Evolutionary conservation across 805 yeast species (phyloP).

Genomic region (Yarrowia phangngaensis): DNA sequence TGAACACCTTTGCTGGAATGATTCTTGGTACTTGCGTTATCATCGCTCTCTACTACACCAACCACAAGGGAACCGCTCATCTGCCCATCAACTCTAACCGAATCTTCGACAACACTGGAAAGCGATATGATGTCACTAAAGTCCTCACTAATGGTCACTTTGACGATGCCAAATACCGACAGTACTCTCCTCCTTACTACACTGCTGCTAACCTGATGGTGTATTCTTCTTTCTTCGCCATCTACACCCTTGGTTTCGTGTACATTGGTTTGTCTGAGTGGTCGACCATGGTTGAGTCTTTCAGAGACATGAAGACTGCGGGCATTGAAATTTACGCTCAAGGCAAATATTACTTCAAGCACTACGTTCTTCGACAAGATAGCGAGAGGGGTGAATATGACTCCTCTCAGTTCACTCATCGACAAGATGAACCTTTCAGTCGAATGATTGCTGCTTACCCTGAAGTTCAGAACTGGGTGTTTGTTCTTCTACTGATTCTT

Average conservation of each 20-base stretch:
- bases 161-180: slow-evolving; percentile 47
- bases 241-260: slow-evolving; percentile 54
- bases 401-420: slow-evolving; percentile 22
- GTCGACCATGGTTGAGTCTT: slow-evolving; percentile 31
- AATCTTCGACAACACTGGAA: slow-evolving; percentile 53
- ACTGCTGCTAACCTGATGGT: slow-evolving; percentile 46
- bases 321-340: slow-evolving; percentile 2
- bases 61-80: slow-evolving; percentile 57
- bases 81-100: slow-evolving; percentile 57
- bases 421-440: slow-evolving; percentile 30
- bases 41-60: slow-evolving; percentile 51
- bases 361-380: background rate
- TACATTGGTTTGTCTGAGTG: slow-evolving; percentile 37
- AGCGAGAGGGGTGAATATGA: background rate
- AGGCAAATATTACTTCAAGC: slow-evolving; percentile 1
- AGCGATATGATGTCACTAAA: slow-evolving; percentile 47
- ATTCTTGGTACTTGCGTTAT: slow-evolving; percentile 48
- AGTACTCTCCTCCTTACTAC: slow-evolving; percentile 66
- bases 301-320: slow-evolving; percentile 27
- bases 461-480: slow-evolving; percentile 78
- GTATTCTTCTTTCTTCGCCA: slow-evolving; percentile 55
- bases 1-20: slow-evolving; percentile 42
- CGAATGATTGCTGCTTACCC: slow-evolving; percentile 42
- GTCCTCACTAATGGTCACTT: slow-evolving; percentile 41
- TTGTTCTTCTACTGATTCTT: slow-evolving; percentile 45